phyloP scores from a whole-genome alignment of 225 moss, liverwort and hornwort genomes.

The Neckera pumila region DNA sequence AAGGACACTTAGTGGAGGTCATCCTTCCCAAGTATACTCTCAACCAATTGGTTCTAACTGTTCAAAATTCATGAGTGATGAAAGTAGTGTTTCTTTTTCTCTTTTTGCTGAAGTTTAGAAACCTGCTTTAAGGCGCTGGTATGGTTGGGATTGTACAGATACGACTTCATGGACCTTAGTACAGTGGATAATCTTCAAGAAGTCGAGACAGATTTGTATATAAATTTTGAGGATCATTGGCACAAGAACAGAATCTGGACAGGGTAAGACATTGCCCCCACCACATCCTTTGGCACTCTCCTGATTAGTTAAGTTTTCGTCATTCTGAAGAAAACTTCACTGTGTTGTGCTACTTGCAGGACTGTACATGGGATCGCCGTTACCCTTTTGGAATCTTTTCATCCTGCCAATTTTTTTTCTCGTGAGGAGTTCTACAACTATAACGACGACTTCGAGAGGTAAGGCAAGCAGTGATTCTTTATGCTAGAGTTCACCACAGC shows the following conservation, averaged over 20 bases:
- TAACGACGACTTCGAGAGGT: conserved; percentile 67
- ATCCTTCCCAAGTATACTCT: conserved; percentile 63
- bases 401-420: conserved; percentile 41
- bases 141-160: conserved; percentile 20
- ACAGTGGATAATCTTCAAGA: conserved; percentile 40
- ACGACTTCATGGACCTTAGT: conserved; percentile 42
- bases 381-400: conserved; percentile 48
- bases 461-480: background rate
- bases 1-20: conserved; percentile 70
- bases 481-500: background rate
- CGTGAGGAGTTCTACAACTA: conserved; percentile 40
- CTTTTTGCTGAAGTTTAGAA: background rate
- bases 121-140: background rate
- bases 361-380: conserved; percentile 47
- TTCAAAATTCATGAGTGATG: background rate
- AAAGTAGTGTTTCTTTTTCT: background rate
- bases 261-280: conserved; percentile 25
- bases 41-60: background rate
- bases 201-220: conserved; percentile 51
- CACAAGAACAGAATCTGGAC: conserved; percentile 67
- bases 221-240: conserved; percentile 43
- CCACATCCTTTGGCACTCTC: background rate
- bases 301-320: background rate
- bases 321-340: background rate
- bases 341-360: conserved; percentile 8